phyloP scores from a whole-genome alignment of 2,329 filamentous ascomycete genomes.

The Calonectria pteridis region DNA sequence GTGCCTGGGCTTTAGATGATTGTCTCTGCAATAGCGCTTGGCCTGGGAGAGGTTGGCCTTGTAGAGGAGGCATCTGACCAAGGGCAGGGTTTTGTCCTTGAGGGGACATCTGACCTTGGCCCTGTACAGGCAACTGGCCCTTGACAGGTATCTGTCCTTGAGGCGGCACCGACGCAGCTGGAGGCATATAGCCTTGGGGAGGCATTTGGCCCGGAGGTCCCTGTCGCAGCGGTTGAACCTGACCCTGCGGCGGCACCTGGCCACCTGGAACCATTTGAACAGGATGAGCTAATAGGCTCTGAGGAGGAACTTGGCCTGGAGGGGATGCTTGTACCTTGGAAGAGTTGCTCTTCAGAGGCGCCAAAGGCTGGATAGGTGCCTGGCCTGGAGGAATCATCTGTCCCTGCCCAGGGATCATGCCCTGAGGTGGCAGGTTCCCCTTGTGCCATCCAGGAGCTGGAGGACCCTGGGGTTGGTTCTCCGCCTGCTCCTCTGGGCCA shows the following conservation, averaged over 20 bases:
- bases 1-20: background rate
- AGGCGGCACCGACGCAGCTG: background rate
- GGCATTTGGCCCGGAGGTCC: slow-evolving; percentile 8
- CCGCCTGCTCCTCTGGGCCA: slow-evolving; percentile 3
- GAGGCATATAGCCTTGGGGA: background rate
- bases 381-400: slow-evolving; percentile 23
- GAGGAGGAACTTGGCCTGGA: background rate
- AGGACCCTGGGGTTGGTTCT: slow-evolving; percentile 16
- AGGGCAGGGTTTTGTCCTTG: background rate
- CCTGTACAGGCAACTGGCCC: background rate
- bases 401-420: slow-evolving; percentile 3
- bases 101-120: background rate
- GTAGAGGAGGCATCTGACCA: slow-evolving; percentile 17
- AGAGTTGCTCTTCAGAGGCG: slow-evolving; percentile 35
- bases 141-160: background rate
- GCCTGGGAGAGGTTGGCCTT: slow-evolving; percentile 4
- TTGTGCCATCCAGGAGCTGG: slow-evolving; percentile 8
- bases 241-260: slow-evolving; percentile 17
- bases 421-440: slow-evolving; percentile 20
- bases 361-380: slow-evolving; percentile 10
- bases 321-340: slow-evolving; percentile 27
- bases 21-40: background rate
- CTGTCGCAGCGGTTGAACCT: slow-evolving; percentile 12
- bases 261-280: background rate
- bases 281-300: background rate